These are phyloP conservation scores for Stereocaulon alpinum DNA, from an alignment of 495 filamentous ascomycete species.

Conservation along the genomic window DNA sequence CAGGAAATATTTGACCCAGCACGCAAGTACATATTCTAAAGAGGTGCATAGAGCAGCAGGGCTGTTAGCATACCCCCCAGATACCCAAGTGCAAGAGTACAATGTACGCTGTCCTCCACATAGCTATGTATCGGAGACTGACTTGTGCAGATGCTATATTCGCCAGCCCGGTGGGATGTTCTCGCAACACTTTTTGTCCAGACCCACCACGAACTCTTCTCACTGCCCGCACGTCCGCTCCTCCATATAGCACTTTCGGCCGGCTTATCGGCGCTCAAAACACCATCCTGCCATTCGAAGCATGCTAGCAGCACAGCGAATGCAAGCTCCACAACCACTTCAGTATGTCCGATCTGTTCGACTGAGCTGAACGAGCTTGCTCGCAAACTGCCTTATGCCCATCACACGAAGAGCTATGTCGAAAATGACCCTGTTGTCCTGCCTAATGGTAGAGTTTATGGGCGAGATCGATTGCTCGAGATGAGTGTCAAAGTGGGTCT, in stretches of 20 bases:
- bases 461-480: slow-evolving; percentile 59
- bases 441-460: slow-evolving; percentile 81
- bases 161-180: slow-evolving; percentile 55
- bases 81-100: slow-evolving; percentile 52
- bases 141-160: slow-evolving; percentile 55
- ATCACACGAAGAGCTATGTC: slow-evolving; percentile 85
- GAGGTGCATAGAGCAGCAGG: slow-evolving; percentile 68
- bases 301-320: slow-evolving; percentile 49
- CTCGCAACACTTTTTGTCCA: slow-evolving; percentile 75
- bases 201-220: slow-evolving; percentile 78
- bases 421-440: slow-evolving; percentile 78
- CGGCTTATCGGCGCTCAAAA: slow-evolving; percentile 89
- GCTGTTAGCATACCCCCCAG: slow-evolving; percentile 62
- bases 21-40: slow-evolving; percentile 51
- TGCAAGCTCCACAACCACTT: slow-evolving; percentile 46
- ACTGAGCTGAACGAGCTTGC: slow-evolving; percentile 90
- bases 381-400: slow-evolving; percentile 78
- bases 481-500: slow-evolving; percentile 66
- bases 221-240: slow-evolving; percentile 73
- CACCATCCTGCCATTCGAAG: slow-evolving; percentile 79
- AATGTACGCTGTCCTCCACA: slow-evolving; percentile 35
- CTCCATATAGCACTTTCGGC: slow-evolving; percentile 86
- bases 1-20: slow-evolving; percentile 63
- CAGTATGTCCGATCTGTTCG: slow-evolving; percentile 88
- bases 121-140: slow-evolving; percentile 12